A percentile compares a stretch with the other conserved stretches of the same genome.
Evolutionary conservation across 345 rosid species (phyloP).

Genomic region (Isatis tinctoria): DNA sequence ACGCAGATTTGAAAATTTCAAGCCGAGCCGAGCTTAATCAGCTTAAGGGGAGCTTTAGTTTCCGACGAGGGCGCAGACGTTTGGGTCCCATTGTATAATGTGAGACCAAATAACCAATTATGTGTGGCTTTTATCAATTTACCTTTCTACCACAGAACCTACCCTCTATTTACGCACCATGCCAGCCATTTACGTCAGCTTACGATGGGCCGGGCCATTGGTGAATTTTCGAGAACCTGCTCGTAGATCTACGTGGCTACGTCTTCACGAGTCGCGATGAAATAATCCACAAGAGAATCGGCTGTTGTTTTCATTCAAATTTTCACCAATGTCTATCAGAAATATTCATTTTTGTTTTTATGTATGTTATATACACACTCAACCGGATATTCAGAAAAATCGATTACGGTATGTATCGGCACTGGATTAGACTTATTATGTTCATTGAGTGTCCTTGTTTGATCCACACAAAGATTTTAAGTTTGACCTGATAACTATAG

Average conservation of each 20-base stretch:
- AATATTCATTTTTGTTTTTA: not conserved
- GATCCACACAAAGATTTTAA: not conserved
- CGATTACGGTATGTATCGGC: not conserved
- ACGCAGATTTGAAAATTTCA: not conserved
- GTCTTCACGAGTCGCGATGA: too few species aligned
- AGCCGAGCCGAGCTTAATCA: not conserved
- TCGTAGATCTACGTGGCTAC: not conserved
- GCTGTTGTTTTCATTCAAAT: not conserved
- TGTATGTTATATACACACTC: not conserved
- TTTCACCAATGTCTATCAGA: not conserved
- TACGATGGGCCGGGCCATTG: constrained; percentile 11
- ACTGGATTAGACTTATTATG: not conserved
- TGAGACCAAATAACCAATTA: constrained; percentile 7
- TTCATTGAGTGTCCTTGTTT: not conserved
- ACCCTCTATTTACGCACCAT: constrained; percentile 1
- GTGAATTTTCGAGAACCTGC: not conserved
- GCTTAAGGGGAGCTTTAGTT: constrained; percentile 4
- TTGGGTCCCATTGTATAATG: constrained; percentile 10
- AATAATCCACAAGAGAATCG: too few species aligned
- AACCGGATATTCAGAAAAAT: not conserved
- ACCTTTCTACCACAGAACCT: not conserved
- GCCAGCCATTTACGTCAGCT: not conserved
- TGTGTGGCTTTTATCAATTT: not conserved
- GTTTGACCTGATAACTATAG: not conserved
- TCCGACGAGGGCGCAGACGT: constrained; percentile 8